A percentile compares a stretch with the other conserved stretches of the same genome.
Evolutionary conservation across 106 monocot genomes (phyloP).

Genomic region (Iris macrosiphon): DNA sequence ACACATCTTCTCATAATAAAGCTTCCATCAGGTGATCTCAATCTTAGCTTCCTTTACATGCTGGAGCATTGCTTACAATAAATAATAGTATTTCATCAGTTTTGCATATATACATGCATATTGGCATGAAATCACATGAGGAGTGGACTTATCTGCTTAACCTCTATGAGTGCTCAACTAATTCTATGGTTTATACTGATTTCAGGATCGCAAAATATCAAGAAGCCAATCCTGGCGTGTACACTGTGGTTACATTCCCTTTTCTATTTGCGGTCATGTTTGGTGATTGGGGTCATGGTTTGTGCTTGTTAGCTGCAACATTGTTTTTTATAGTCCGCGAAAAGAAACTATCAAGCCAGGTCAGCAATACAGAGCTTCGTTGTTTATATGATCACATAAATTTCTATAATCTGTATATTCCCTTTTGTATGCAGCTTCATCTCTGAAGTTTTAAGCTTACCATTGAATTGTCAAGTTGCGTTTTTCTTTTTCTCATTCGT

Average conservation of each 20-base stretch:
- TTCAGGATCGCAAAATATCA: slow-evolving; percentile 91
- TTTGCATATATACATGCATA: too few species aligned
- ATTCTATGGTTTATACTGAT: slow-evolving; percentile 7
- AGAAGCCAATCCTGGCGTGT: slow-evolving; percentile 99
- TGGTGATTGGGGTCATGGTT: slow-evolving; percentile 99
- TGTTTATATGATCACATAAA: not conserved
- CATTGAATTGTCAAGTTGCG: slow-evolving; percentile 14
- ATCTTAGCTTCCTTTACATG: too few species aligned
- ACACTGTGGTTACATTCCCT: slow-evolving; percentile 90
- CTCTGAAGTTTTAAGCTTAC: not conserved
- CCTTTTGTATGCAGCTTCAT: not conserved
- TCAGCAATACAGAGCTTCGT: slow-evolving; percentile 11
- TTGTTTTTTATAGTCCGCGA: slow-evolving; percentile 60
- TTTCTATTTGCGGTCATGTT: slow-evolving; percentile 99
- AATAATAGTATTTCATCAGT: too few species aligned
- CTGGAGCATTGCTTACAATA: too few species aligned
- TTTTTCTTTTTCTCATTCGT: not conserved
- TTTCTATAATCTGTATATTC: not conserved
- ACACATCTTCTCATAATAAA: too few species aligned
- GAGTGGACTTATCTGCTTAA: not conserved
- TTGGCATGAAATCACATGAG: too few species aligned
- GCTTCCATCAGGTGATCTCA: too few species aligned
- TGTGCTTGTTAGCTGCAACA: slow-evolving; percentile 75
- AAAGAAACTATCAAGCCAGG: slow-evolving; percentile 90
- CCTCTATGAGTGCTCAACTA: not conserved